Base-by-base conservation (phyloP, 495 filamentous ascomycete species). In the Paragyromitra xinjiangensis region DNA sequence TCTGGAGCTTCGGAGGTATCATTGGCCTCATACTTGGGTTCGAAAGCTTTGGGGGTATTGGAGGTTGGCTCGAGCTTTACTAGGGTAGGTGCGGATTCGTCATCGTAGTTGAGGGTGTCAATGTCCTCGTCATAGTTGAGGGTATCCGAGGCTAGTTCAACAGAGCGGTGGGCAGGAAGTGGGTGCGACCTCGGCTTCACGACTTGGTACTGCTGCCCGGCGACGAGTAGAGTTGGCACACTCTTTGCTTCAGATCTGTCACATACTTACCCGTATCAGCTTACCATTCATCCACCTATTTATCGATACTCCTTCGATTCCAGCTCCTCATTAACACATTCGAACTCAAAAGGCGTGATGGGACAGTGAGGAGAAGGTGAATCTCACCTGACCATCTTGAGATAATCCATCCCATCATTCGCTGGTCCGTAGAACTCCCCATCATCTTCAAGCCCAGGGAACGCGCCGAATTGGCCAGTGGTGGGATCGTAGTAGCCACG, bases 331-430 rank as follows among this genome's bases (percentile, higher is more conserved):
- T 77, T 69, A 81, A 65, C 42, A 74, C 75, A 70, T 64, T 70
- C 74, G 29, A 61, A 55, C 58, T 39, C 44, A 55, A 83, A 68
- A 56, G 22, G 14, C 4, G 26, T 56, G 26, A 22, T 8, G 22
- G 64, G 45, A 65, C 29, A 26, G 7, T 70, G 48, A 37, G 59
- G 29, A 65, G 59, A 59, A 34, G 56, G 67, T 69, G 77, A 80
- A 75, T 72, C 91, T 88, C 87, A 96, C 93, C 93, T 88, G 64
- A 97, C 93, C 85, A 92, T 90, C 82, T 87, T 88, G 26, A 97
- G 84, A 84, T 97, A 97, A 66, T 89, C 88, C 37, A 95, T 63
- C 3, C 92, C 93, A 83, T 92, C 88, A 8, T 82, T 79, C 44
- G 87, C 85, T 29, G 89, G 88, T 63, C 89, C 89, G 45, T 86